Conservation (phyloP, 139 green algal species). For the Tetraselmis striata region DNA sequence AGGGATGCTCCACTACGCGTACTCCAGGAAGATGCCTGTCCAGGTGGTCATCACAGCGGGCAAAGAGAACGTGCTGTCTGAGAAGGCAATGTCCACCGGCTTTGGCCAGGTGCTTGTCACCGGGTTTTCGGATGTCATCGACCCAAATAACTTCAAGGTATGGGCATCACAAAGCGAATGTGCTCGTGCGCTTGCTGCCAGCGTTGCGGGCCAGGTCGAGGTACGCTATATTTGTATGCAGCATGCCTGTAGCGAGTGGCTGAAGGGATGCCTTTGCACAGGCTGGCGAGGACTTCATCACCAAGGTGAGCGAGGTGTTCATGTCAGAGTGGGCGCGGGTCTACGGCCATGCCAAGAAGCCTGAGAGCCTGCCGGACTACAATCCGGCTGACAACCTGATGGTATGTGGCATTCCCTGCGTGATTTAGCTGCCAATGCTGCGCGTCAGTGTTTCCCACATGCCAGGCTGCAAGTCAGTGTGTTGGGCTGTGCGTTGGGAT, state of each 20-base stretch:
- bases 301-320: not conserved
- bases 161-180: no score
- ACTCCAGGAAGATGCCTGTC: constrained; percentile 63
- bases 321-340: not conserved
- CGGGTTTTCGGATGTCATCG: constrained; percentile 25
- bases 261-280: no score
- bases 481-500: no score
- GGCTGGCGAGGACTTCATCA: not conserved
- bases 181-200: no score
- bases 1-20: constrained; percentile 83
- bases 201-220: no score
- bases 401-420: no score
- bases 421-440: no score
- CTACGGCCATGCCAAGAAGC: not conserved
- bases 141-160: not conserved
- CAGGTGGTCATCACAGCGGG: constrained; percentile 52
- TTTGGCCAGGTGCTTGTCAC: constrained; percentile 14
- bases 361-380: not conserved
- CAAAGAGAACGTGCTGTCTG: constrained; percentile 43
- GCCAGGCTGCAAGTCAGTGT: no score
- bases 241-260: not conserved
- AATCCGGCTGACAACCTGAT: no score
- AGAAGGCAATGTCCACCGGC: constrained; percentile 22
- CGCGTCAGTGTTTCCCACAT: no score
- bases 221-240: not conserved